Base-by-base conservation (phyloP, 441 rosid species). In the Omphalea diandra region DNA sequence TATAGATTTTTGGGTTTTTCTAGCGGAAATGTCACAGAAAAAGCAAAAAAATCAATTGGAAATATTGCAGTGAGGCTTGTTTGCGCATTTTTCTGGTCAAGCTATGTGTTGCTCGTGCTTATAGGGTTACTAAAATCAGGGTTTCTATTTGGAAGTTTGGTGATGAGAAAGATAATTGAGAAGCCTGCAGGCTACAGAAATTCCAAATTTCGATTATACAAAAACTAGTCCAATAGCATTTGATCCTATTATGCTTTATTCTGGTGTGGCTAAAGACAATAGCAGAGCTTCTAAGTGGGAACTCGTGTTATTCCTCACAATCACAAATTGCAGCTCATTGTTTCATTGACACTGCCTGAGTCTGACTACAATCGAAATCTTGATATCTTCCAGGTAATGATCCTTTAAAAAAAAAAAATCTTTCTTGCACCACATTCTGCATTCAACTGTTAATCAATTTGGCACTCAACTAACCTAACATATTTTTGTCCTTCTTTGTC, bases 351-450 rank as follows among this genome's bases (percentile, higher is more conserved):
- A 4, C 35, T 83, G 67, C 88, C 86, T 0, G 87, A 81, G 68
- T 83, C 87, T 3, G 85, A 81, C 8, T 83, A 82, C 67, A 84
- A 84, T 40, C 71, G 50, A 46, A 84, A 80, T 47, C 87, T 84
- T 10, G 85, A 88, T 17, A 44, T 84, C 59, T 84, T 87, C 75
- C 83, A 75, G 83, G 80, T 73, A 74, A 18, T 12, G n/a, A n/a
- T n/a, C n/a, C n/a, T n/a, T n/a, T n/a, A n/a, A n/a, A n/a, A n/a
- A n/a, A n/a, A n/a, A n/a, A n/a, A n/a, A n/a, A n/a, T n/a, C n/a
- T n/a, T n/a, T n/a, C n/a, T n/a, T n/a, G n/a, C n/a, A n/a, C n/a
- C n/a, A n/a, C n/a, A n/a, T n/a, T n/a, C n/a, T n/a, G n/a, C n/a
- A n/a, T n/a, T n/a, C n/a, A n/a, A n/a, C n/a, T n/a, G n/a, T n/a